These are phyloP conservation scores for Pisolithus albus DNA, from an alignment of 768 basidiomycete species.

Conservation along the genomic window DNA sequence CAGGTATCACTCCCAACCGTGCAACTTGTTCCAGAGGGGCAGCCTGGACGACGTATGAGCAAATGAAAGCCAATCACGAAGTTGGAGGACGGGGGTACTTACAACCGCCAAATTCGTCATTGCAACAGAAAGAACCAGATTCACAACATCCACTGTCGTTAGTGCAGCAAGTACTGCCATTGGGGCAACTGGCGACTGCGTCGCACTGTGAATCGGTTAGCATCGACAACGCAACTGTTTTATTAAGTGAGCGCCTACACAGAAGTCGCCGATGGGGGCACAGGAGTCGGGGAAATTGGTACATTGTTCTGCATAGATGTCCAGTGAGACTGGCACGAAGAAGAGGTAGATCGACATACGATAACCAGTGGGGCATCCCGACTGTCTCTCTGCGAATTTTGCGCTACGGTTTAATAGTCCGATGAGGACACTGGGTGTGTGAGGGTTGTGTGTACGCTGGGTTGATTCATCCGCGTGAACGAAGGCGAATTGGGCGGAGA, in stretches of 20 bases:
- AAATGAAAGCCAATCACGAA: background rate
- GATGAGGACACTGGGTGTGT: conserved; percentile 1
- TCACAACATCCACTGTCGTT: background rate
- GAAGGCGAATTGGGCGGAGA: conserved; percentile 6
- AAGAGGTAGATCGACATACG: conserved; percentile 6
- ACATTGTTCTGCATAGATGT: conserved; percentile 9
- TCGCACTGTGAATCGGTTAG: conserved; percentile 8
- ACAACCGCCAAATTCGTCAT: conserved; percentile 19
- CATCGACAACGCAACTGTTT: background rate
- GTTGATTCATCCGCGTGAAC: conserved; percentile 2
- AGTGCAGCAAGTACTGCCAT: conserved; percentile 6
- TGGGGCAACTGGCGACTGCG: conserved; percentile 4
- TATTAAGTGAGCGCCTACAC: conserved; percentile 8
- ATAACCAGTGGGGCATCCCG: conserved; percentile 9
- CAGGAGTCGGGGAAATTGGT: conserved; percentile 13
- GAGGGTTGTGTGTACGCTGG: conserved; percentile 2
- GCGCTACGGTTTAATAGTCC: conserved; percentile 9
- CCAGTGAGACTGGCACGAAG: background rate
- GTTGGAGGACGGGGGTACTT: background rate
- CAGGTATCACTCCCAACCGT: conserved; percentile 5
- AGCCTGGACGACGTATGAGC: conserved; percentile 13
- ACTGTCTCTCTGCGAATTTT: conserved; percentile 7
- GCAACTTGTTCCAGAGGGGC: conserved; percentile 10
- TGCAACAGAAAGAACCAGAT: conserved; percentile 13
- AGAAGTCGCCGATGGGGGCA: conserved; percentile 12